These are phyloP conservation scores for Thyridium curvatum DNA, from an alignment of 2,329 filamentous ascomycete genomes.

Conservation along the genomic window DNA sequence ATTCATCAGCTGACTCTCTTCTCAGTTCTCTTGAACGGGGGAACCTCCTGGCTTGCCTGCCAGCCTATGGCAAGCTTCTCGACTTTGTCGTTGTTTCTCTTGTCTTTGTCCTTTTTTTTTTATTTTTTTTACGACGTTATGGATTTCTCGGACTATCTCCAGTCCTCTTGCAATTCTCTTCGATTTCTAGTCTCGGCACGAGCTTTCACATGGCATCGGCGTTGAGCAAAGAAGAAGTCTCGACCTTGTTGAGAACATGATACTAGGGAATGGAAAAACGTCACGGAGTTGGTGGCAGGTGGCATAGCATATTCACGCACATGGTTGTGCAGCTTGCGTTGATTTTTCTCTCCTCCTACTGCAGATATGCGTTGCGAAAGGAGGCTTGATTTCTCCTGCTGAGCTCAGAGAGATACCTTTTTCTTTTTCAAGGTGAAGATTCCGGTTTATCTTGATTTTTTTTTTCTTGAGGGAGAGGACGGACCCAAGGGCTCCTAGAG, in stretches of 20 bases:
- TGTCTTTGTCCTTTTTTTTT: conserved; percentile 6
- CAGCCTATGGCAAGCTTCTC: no score
- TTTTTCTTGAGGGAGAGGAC: no score
- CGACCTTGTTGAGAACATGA: no score
- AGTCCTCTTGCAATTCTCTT: conserved; percentile 19
- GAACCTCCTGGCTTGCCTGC: no score
- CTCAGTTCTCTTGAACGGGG: conserved; percentile 19
- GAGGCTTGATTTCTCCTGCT: not conserved
- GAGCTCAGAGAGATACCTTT: no score
- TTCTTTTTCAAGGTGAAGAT: not conserved
- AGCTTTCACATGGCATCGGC: conserved; percentile 4
- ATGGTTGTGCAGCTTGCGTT: no score
- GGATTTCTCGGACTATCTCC: conserved; percentile 2
- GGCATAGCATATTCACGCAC: no score
- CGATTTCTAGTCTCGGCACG: conserved; percentile 1
- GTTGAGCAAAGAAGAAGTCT: conserved; percentile 1
- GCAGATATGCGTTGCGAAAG: not conserved
- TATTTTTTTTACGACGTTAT: conserved; percentile 1
- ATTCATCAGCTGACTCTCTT: no score
- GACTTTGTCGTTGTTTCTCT: not conserved
- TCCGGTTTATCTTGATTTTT: not conserved
- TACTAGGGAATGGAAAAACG: no score
- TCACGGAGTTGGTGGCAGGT: no score
- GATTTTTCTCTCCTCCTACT: no score
- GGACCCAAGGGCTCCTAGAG: no score